Evolutionary conservation across 1,139 yeast genomes (phyloP).

Genomic region (Protomyces macrosporus): DNA sequence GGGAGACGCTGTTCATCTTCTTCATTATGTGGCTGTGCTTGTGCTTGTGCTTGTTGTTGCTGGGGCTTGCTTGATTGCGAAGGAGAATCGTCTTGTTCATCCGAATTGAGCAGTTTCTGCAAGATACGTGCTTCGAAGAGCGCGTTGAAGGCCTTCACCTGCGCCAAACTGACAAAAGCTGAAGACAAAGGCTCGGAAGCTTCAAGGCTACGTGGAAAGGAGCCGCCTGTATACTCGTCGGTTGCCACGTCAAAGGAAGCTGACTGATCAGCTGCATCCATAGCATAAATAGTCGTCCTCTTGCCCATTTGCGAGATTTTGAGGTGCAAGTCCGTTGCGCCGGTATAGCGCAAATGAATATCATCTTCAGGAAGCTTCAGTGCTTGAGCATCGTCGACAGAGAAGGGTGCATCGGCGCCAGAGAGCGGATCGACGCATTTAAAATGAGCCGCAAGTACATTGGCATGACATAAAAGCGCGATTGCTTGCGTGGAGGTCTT

Average conservation of each 20-base stretch:
- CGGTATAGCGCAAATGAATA: neutral
- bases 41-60: neutral
- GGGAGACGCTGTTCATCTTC: neutral
- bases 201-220: slow-evolving; percentile 6
- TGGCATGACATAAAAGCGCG: slow-evolving; percentile 29
- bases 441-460: slow-evolving; percentile 31
- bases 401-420: neutral
- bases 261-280: slow-evolving; percentile 17
- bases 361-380: neutral
- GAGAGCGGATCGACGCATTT: slow-evolving; percentile 28
- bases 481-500: slow-evolving; percentile 28
- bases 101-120: slow-evolving; percentile 26
- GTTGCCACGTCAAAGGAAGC: slow-evolving; percentile 9
- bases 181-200: slow-evolving; percentile 2
- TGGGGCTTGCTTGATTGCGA: neutral
- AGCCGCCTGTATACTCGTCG: slow-evolving; percentile 7
- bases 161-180: slow-evolving; percentile 5
- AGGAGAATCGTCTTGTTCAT: neutral
- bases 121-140: slow-evolving; percentile 27
- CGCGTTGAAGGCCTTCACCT: slow-evolving; percentile 21
- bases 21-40: neutral
- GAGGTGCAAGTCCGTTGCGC: neutral
- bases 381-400: neutral
- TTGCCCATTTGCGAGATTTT: slow-evolving; percentile 28
- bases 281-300: slow-evolving; percentile 28